Evolutionary conservation across 169 alveolate genomes (phyloP).

Genomic region (Plasmodium berghei): DNA sequence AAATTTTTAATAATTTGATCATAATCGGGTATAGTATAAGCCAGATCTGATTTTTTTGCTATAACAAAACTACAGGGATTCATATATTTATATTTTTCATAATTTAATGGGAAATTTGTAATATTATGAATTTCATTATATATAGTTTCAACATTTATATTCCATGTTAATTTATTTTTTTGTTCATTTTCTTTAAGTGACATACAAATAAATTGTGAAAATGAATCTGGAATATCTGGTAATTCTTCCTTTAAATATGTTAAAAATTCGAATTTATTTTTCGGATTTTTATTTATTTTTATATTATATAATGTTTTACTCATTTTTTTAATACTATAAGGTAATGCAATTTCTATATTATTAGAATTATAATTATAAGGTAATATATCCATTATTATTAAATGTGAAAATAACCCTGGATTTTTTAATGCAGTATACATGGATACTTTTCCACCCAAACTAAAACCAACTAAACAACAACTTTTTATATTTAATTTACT

Average conservation of each 20-base stretch:
- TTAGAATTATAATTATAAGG: constrained; percentile 47
- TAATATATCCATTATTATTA: constrained; percentile 65
- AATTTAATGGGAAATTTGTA: constrained; percentile 35
- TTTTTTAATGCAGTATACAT: constrained; percentile 73
- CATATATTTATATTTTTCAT: constrained; percentile 18
- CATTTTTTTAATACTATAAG: constrained; percentile 36
- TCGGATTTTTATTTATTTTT: constrained; percentile 36
- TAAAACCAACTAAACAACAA: constrained; percentile 72
- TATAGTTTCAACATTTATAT: constrained; percentile 66
- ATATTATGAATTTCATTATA: constrained; percentile 34
- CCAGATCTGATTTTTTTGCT: constrained; percentile 55
- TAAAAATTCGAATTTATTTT: constrained; percentile 31
- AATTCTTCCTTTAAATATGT: constrained; percentile 8
- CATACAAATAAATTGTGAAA: constrained; percentile 57
- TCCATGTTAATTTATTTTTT: constrained; percentile 56
- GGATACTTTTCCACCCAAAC: constrained; percentile 71
- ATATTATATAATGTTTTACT: constrained; percentile 27
- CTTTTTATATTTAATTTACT: constrained; percentile 24
- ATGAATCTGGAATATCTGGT: constrained; percentile 48
- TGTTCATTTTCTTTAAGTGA: constrained; percentile 32
- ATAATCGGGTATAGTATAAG: constrained; percentile 37
- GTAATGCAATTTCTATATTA: constrained; percentile 8
- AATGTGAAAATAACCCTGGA: constrained; percentile 28
- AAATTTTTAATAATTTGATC: constrained; percentile 40
- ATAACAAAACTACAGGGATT: constrained; percentile 70